Conservation (phyloP, 108 stramenopile genomes). For the Aurantiochytrium sp. region DNA sequence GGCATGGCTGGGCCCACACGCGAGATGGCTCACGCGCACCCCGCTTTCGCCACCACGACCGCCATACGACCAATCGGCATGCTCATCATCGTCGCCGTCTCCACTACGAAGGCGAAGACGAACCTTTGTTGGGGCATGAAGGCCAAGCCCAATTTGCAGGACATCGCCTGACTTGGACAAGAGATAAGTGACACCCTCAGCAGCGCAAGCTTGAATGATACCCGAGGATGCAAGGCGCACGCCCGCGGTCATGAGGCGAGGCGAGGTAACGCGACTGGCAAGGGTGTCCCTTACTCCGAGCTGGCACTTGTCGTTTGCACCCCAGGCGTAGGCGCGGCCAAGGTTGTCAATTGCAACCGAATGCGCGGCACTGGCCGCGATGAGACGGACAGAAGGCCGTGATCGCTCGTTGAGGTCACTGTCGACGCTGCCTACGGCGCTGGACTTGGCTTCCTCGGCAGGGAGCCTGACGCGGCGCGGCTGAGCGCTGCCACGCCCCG, state of each 20-base stretch:
- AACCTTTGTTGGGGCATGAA: not conserved
- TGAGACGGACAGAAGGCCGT: not conserved
- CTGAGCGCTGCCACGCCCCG: not conserved
- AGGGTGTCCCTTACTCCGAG: not conserved
- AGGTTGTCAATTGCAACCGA: not conserved
- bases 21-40: not conserved
- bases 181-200: not conserved
- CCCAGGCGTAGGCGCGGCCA: not conserved
- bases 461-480: not conserved
- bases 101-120: not conserved
- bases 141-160: not conserved
- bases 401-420: not conserved
- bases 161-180: not conserved
- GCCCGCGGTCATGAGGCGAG: not conserved
- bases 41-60: not conserved
- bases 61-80: not conserved
- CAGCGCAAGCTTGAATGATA: not conserved
- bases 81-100: not conserved
- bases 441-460: not conserved
- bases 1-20: conserved; percentile 7
- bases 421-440: not conserved
- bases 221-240: not conserved
- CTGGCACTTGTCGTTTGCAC: not conserved
- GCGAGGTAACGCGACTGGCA: not conserved
- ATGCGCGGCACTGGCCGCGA: not conserved